These are phyloP conservation scores for Orbilia ellipsospora DNA, from an alignment of 2,329 filamentous ascomycete species.

Conservation along the genomic window DNA sequence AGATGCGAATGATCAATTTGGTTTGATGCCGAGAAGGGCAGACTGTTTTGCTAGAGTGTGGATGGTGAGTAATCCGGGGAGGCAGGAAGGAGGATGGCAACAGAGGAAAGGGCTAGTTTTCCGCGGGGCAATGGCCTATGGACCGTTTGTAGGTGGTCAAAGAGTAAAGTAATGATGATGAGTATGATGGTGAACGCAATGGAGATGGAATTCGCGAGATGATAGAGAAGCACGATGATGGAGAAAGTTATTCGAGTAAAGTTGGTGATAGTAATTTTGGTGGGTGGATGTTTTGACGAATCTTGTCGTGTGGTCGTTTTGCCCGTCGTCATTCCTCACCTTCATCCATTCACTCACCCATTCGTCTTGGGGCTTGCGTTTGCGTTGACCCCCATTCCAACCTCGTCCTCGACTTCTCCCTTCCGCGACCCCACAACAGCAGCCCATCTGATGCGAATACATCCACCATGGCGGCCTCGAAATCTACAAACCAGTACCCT, in stretches of 20 bases:
- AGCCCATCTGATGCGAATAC: background rate
- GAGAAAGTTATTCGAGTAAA: background rate
- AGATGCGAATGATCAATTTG: background rate
- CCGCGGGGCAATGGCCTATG: background rate
- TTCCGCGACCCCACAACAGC: background rate
- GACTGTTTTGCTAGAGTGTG: background rate
- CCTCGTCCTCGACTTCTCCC: background rate
- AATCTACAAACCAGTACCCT: conserved; percentile 75
- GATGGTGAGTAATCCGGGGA: background rate
- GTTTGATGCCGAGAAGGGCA: too few relatives aligned
- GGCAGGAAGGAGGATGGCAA: conserved; percentile 1
- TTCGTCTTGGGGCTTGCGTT: background rate
- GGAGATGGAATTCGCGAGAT: conserved; percentile 5
- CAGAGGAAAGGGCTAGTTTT: conserved; percentile 6
- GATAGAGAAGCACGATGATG: conserved; percentile 3
- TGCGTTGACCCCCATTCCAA: background rate
- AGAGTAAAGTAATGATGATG: background rate
- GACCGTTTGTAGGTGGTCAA: conserved; percentile 2
- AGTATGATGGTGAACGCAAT: background rate
- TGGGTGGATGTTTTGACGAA: background rate
- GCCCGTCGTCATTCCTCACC: background rate
- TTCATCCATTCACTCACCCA: background rate
- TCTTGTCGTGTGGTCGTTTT: conserved; percentile 42
- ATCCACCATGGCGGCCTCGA: conserved; percentile 23
- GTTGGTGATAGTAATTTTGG: background rate